Percentiles rank a stretch among this genome's conserved stretches.
Evolutionary conservation across 2,329 filamentous ascomycete species (phyloP).

Genomic region (Chaetomium sp.): DNA sequence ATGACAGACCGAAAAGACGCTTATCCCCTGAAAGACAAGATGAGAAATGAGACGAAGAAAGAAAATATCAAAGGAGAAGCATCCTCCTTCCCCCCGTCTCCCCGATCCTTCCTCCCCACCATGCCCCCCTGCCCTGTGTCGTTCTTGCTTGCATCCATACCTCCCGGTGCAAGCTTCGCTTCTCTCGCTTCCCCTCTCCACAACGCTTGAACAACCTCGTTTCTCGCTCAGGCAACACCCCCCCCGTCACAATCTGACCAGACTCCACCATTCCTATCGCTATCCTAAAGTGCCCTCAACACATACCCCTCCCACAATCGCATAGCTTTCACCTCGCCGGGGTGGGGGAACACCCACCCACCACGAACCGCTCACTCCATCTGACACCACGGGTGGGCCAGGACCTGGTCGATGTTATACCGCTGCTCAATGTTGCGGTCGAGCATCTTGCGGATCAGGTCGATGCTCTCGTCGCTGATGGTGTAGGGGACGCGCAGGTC

Average conservation of each 20-base stretch:
- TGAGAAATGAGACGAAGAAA: background rate
- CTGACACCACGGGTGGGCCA: slow-evolving; percentile 81
- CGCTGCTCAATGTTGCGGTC: slow-evolving; percentile 83
- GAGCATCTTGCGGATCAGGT: slow-evolving; percentile 88
- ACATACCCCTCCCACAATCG: background rate
- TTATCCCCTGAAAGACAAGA: slow-evolving; percentile 3
- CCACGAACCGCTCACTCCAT: slow-evolving; percentile 18
- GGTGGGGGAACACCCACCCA: background rate
- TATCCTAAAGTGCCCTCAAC: background rate
- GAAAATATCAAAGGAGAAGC: slow-evolving; percentile 1
- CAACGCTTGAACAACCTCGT: background rate
- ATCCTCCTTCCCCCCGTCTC: background rate
- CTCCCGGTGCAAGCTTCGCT: background rate
- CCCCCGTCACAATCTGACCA: background rate
- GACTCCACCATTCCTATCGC: background rate
- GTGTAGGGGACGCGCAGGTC: slow-evolving; percentile 88
- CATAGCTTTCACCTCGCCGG: background rate
- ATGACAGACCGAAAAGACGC: slow-evolving; percentile 5
- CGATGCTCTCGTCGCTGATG: slow-evolving; percentile 88
- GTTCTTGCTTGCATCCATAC: background rate
- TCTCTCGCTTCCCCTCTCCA: background rate
- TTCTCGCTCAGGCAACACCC: background rate
- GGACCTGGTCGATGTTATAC: slow-evolving; percentile 82
- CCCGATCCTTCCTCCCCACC: background rate
- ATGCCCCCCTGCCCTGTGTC: background rate